These are phyloP conservation scores for Astrothelium macrocarpum DNA, from an alignment of 495 filamentous ascomycete species.

Conservation along the genomic window DNA sequence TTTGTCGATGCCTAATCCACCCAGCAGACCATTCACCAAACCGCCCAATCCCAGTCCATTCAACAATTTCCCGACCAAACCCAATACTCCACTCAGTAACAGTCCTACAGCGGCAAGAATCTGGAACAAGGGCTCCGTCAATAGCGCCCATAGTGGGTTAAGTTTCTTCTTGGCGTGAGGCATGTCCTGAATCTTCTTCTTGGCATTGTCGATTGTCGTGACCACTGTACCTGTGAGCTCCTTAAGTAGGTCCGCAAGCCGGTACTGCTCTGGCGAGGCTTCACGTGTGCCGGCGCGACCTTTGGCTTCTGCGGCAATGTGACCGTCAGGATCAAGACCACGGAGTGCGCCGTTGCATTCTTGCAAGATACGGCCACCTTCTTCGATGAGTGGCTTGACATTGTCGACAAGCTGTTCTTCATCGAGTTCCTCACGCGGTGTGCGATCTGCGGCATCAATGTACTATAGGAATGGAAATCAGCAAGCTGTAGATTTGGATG, in stretches of 20 bases:
- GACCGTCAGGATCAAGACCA: constrained; percentile 81
- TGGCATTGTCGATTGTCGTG: constrained; percentile 76
- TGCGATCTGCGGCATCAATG: constrained; percentile 71
- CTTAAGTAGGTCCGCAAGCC: constrained; percentile 74
- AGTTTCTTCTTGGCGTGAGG: constrained; percentile 90
- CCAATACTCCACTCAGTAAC: constrained; percentile 70
- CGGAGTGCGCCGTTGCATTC: constrained; percentile 88
- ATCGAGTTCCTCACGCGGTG: constrained; percentile 82
- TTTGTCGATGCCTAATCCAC: constrained; percentile 70
- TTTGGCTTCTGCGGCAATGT: constrained; percentile 77
- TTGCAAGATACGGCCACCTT: constrained; percentile 67
- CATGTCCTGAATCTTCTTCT: constrained; percentile 80
- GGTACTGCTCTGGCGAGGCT: constrained; percentile 77
- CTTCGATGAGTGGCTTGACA: constrained; percentile 79
- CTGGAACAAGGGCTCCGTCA: constrained; percentile 81
- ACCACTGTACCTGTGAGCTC: constrained; percentile 54
- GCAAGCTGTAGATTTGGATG: neutral
- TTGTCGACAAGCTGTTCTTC: constrained; percentile 80
- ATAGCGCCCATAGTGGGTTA: constrained; percentile 74
- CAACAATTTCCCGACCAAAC: constrained; percentile 69
- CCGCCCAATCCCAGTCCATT: constrained; percentile 79
- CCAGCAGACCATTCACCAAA: constrained; percentile 66
- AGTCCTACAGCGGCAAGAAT: constrained; percentile 87
- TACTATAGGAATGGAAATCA: constrained; percentile 38
- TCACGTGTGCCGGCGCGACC: constrained; percentile 70